phyloP scores from a whole-genome alignment of 2,329 filamentous ascomycete species.

The Tolypocladium ophioglossoides region DNA sequence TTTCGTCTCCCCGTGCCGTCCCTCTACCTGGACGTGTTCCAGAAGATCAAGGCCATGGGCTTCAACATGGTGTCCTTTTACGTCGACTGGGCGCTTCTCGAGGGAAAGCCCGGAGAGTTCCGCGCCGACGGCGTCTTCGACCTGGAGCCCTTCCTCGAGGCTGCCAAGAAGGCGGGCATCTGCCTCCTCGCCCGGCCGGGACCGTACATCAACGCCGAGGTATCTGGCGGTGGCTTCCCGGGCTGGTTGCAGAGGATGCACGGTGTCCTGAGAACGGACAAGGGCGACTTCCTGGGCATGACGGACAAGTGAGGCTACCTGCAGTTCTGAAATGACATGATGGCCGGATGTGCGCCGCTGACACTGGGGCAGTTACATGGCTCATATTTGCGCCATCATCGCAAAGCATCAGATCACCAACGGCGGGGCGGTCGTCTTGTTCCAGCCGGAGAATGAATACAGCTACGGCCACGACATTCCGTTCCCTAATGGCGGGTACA shows the following conservation, averaged over 20 bases:
- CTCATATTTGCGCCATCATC: slow-evolving; percentile 53
- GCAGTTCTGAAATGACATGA: too few relatives aligned
- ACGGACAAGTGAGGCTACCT: slow-evolving; percentile 46
- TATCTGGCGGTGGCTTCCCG: slow-evolving; percentile 66
- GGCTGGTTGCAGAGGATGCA: slow-evolving; percentile 67
- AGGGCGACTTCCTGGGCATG: slow-evolving; percentile 50
- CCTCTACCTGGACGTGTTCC: slow-evolving; percentile 59
- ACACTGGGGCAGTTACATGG: slow-evolving; percentile 39
- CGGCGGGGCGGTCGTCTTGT: slow-evolving; percentile 66
- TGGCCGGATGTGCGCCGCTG: neutral
- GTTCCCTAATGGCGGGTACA: slow-evolving; percentile 58
- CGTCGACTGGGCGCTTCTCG: slow-evolving; percentile 65
- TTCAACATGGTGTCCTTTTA: slow-evolving; percentile 77
- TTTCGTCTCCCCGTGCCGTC: slow-evolving; percentile 39
- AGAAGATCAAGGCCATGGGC: slow-evolving; percentile 73
- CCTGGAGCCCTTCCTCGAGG: slow-evolving; percentile 65
- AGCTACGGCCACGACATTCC: slow-evolving; percentile 35
- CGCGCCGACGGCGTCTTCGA: slow-evolving; percentile 61
- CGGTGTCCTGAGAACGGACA: slow-evolving; percentile 52
- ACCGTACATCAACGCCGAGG: slow-evolving; percentile 72
- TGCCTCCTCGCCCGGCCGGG: slow-evolving; percentile 65
- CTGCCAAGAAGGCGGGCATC: slow-evolving; percentile 61
- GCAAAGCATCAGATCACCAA: slow-evolving; percentile 73
- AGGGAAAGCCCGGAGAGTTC: slow-evolving; percentile 62
- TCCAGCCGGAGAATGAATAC: slow-evolving; percentile 80